phyloP scores from a whole-genome alignment of 2,329 filamentous ascomycete genomes.

The Sordariomycetes sp. region DNA sequence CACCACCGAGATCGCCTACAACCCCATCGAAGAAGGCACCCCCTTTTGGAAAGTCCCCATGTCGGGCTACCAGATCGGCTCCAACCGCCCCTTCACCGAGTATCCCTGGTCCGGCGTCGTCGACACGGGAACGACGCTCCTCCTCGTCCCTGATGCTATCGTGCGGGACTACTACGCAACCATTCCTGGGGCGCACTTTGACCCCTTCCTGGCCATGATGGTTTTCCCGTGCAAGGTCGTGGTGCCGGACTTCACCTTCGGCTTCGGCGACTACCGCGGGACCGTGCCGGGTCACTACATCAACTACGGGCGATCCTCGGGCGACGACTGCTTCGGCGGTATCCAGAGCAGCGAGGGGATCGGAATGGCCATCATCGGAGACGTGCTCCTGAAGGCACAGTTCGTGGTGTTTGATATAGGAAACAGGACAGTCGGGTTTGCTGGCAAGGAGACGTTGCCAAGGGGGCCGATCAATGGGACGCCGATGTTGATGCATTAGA shows the following conservation, averaged over 20 bases:
- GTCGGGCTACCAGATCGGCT: conserved; percentile 45
- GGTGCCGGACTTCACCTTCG: conserved; percentile 33
- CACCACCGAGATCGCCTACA: conserved; percentile 47
- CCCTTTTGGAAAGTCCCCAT: conserved; percentile 56
- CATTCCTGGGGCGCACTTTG: conserved; percentile 40
- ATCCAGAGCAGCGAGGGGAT: conserved; percentile 25
- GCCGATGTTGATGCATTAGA: no score
- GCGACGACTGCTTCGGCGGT: conserved; percentile 22
- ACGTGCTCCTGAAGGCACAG: conserved; percentile 34
- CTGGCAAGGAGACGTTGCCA: conserved; percentile 28
- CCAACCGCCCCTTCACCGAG: conserved; percentile 5
- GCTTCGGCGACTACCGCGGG: conserved; percentile 22
- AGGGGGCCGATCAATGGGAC: no score
- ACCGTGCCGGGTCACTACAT: conserved; percentile 25
- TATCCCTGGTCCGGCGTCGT: conserved; percentile 46
- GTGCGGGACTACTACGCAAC: conserved; percentile 50
- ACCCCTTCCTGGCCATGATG: conserved; percentile 40
- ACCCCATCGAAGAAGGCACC: conserved; percentile 36
- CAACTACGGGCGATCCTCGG: conserved; percentile 20
- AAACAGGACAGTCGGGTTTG: conserved; percentile 22
- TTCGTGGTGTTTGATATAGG: conserved; percentile 30
- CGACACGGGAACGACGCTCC: conserved; percentile 62
- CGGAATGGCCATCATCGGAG: conserved; percentile 27
- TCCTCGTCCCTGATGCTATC: conserved; percentile 45
- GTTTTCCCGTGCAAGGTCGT: conserved; percentile 44